Base-by-base conservation (phyloP, 1,284 basidiomycete genomes). In the Ceratobasidium sp. region DNA sequence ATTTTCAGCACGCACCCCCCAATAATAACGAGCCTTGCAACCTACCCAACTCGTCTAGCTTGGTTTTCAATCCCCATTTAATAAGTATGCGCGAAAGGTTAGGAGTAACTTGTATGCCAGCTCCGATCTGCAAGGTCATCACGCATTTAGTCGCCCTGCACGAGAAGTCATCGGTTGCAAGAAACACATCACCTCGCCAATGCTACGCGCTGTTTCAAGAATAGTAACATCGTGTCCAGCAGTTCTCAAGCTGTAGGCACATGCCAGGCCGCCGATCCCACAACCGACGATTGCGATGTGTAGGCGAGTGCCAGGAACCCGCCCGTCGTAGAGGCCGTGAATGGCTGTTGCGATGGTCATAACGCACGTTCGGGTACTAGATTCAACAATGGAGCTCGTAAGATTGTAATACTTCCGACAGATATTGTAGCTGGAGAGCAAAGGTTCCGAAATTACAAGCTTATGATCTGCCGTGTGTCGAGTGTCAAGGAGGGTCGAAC, bases 21-120 rank as follows among this genome's bases (percentile, higher is more conserved):
- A 44, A n/a, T 4, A 23, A 65, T 46, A 44, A 65, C 20, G n/a
- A 20, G 14, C 78, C 20, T 5, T 14, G 16, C 4, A 67, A 23
- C 54, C 14, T 30, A 52, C 79, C 85, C 3, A 86, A 75, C 64
- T 85, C 80, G 41, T 85, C 82, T 30, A 91, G 82, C 50, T 84
- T 83, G 0, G 85, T 83, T 0, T 83, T 86, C 1, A 90, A 83
- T 1, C 89, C 90, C 89, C 89, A 91, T 4, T 87, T 84, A 50
- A 86, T 84, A 59, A 91, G 83, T 4, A 90, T 84, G 14, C 88
- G 84, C 12, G 86, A 85, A n/a, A 88, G 78, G 79, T 90, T 90
- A 12, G 88, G 87, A 3, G 86, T 84, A 59, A 88, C 82, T 81
- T 89, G 88, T 80, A 89, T 89, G 38, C 88, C 88, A 1, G 88